Conservation (phyloP, 2,329 filamentous ascomycete species). For the Trichophyton verrucosum region DNA sequence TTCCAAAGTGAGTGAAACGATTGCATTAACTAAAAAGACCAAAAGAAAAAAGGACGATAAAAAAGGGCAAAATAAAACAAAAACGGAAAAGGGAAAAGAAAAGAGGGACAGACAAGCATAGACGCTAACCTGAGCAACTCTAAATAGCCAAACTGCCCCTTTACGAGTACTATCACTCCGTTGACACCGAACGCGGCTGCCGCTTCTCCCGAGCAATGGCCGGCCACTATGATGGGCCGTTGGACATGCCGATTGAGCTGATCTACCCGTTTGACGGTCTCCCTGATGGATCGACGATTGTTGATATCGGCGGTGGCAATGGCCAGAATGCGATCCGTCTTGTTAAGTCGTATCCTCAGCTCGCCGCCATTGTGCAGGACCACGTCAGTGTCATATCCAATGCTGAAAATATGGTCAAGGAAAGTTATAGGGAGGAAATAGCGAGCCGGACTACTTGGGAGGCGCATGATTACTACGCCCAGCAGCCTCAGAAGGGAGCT, state of each 20-base stretch:
- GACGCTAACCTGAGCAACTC: neutral
- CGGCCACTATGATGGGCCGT: neutral
- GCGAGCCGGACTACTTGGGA: neutral
- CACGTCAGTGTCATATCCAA: neutral
- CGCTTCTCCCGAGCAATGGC: neutral
- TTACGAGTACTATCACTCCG: neutral
- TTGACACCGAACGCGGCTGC: neutral
- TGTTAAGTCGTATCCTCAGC: neutral
- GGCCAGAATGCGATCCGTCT: neutral
- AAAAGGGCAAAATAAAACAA: too few relatives aligned
- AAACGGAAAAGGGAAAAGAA: neutral
- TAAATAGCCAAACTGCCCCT: neutral
- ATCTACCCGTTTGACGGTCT: neutral
- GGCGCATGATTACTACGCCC: neutral
- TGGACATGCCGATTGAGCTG: neutral
- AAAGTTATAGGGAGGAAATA: neutral
- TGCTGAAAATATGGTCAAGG: neutral
- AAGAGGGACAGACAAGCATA: neutral
- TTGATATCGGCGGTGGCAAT: neutral
- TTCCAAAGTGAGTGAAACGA: neutral
- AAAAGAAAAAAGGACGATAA: too few relatives aligned
- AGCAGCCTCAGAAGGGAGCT: neutral
- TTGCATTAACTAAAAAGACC: neutral
- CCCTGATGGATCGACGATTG: neutral
- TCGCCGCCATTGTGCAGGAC: neutral